Evolutionary conservation across 2,329 filamentous ascomycete genomes (phyloP), one percentile per base, ranked within the genome.

Genomic region (Aphanoascus verrucosus): DNA sequence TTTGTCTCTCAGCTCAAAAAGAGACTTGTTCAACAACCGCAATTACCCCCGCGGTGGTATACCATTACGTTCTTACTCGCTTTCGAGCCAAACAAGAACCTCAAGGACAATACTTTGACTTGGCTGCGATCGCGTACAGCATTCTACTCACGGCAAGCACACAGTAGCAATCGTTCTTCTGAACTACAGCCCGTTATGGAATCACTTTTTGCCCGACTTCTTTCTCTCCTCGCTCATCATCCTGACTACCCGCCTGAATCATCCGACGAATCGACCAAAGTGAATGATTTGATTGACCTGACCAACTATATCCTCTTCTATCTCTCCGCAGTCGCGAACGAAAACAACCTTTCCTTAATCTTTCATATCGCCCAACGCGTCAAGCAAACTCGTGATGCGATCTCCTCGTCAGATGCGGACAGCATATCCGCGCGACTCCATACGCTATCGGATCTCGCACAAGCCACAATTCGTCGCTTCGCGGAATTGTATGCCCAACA

Each of bases 351-450:
- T 14, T 85, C 86, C 0, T 74, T 95, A 57, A 89, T 98, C 40
- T 93, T 86, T 73, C 88, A 93, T 67, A 86, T 96, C 57, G 89
- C 89, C 11, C 90, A 97, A 69, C 83, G 89, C 8, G 84, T 95
- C 52, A 98, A 98, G 74, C 86, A 91, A 68, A 86, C 90, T 8
- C 79, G 81, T 41, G 93, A 98, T 66, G 86, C 81, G 11, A 81
- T 97, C 56, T 77, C 79, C 20, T 78, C 68, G 44, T 66, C 81
- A 0, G 67, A 72, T 14, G 47, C 44, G 2, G 37, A 53, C 34
- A 62, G 66, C 19, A 67, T 73, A 8, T 70, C 66, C n/a, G 66
- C 65, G 28, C 67, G 70, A 57, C 76, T 98, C 0, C 94, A 96
- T 65, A 82, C 90, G 5, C 72, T 98, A 37, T 90, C 88, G 49